Percentiles rank a stretch among this genome's conserved stretches.
These are phyloP conservation scores for Dothidotthia symphoricarpi DNA, from an alignment of 2,329 filamentous ascomycete genomes.

Conservation along the genomic window DNA sequence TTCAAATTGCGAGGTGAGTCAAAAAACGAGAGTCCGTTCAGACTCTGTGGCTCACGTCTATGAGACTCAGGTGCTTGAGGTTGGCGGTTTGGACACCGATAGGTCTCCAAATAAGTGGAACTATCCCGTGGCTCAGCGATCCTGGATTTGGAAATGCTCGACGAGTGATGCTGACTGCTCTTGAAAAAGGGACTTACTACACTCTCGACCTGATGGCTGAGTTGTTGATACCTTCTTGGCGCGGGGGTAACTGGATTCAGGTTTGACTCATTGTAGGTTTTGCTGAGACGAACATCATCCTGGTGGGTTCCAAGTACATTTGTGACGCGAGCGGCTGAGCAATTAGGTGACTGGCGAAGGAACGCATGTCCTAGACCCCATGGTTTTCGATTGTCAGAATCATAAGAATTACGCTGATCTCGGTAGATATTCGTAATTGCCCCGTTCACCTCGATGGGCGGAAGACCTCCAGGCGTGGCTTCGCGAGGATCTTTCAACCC, in stretches of 20 bases:
- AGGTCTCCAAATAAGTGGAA: constrained; percentile 28
- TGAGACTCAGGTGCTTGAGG: constrained; percentile 4
- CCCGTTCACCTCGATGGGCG: background rate
- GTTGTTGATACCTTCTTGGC: constrained; percentile 11
- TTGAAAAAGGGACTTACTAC: constrained; percentile 46
- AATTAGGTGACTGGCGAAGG: constrained; percentile 17
- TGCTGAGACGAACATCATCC: constrained; percentile 5
- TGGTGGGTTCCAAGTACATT: background rate
- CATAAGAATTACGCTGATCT: background rate
- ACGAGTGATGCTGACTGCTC: constrained; percentile 16
- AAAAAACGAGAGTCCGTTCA: constrained; percentile 41
- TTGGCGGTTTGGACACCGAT: constrained; percentile 23
- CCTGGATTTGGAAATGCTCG: constrained; percentile 9
- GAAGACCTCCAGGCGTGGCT: background rate
- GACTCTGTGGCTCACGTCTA: constrained; percentile 25
- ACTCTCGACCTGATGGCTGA: constrained; percentile 21
- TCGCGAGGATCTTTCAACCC: constrained; percentile 30
- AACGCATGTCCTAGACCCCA: constrained; percentile 19
- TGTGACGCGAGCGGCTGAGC: background rate
- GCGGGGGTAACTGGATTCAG: constrained; percentile 12
- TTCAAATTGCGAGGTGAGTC: constrained; percentile 26
- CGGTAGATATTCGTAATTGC: constrained; percentile 5
- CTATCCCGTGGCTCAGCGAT: constrained; percentile 30
- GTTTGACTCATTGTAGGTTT: constrained; percentile 4
- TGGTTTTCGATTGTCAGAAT: constrained; percentile 1